Conservation (phyloP, 352 stramenopile species). For the Phytophthora tubulina region DNA sequence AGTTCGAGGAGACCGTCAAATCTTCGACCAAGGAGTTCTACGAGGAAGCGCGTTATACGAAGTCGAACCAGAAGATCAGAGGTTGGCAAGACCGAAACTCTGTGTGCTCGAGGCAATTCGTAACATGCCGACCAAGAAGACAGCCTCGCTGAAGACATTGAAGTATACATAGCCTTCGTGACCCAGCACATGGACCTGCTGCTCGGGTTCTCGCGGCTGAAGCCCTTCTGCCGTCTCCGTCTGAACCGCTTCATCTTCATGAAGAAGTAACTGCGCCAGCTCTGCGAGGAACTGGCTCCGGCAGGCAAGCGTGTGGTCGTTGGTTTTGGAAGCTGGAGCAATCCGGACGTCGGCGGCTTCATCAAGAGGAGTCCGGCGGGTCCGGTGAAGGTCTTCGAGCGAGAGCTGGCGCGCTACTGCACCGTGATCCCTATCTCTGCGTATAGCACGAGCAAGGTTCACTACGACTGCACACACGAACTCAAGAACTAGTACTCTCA, state of each 20-base stretch:
- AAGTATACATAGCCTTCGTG: constrained; percentile 19
- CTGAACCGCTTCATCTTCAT: constrained; percentile 10
- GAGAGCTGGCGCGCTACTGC: background rate
- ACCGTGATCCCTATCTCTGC: background rate
- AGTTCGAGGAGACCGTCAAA: constrained; percentile 4
- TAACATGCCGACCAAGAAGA: constrained; percentile 38
- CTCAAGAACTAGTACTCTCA: constrained; percentile 1
- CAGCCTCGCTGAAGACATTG: constrained; percentile 2
- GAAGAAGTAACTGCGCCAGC: constrained; percentile 26
- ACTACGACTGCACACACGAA: background rate
- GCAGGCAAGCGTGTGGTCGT: constrained; percentile 18
- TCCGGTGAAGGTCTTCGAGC: background rate
- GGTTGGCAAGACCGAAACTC: constrained; percentile 9
- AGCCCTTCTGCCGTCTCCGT: constrained; percentile 32
- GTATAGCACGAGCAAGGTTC: constrained; percentile 8
- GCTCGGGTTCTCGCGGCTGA: constrained; percentile 13
- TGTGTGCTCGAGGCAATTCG: constrained; percentile 11
- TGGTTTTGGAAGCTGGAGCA: constrained; percentile 35
- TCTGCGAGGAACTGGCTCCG: constrained; percentile 12
- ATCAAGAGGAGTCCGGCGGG: constrained; percentile 4
- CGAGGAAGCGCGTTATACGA: constrained; percentile 26
- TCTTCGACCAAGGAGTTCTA: constrained; percentile 28
- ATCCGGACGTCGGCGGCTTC: background rate
- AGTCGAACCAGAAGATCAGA: constrained; percentile 13
- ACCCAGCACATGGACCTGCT: constrained; percentile 12